Evolutionary conservation across 768 basidiomycete species (phyloP).

Genomic region (Suillus fuscotomentosus): DNA sequence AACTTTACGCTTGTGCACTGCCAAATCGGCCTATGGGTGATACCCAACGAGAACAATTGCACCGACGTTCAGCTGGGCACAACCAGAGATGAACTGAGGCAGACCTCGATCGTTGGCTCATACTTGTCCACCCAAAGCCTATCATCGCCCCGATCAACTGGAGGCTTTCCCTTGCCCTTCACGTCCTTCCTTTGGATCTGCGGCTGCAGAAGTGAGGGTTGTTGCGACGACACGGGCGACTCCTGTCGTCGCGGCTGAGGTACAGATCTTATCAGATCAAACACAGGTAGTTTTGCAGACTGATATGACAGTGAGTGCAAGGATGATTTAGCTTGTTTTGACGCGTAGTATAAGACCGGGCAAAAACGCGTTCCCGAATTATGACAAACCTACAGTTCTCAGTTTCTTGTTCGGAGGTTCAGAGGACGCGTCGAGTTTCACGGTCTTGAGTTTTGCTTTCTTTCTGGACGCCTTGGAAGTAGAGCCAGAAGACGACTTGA

Average conservation of each 20-base stretch:
- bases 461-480: not conserved
- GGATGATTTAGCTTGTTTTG: constrained; percentile 1
- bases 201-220: not conserved
- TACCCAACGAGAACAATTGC: not conserved
- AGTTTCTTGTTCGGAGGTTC: constrained; percentile 23
- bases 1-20: constrained; percentile 78
- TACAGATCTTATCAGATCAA: constrained; percentile 20
- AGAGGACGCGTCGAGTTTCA: constrained; percentile 17
- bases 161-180: constrained; percentile 26
- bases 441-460: constrained; percentile 21
- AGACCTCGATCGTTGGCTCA: constrained; percentile 57
- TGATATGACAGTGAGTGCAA: not conserved
- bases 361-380: not conserved
- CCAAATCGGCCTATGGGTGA: constrained; percentile 58
- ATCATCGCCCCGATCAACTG: constrained; percentile 28
- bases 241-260: constrained; percentile 8
- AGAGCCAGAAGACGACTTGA: not conserved
- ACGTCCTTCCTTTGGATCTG: constrained; percentile 9
- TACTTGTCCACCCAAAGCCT: constrained; percentile 64
- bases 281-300: constrained; percentile 21
- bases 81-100: constrained; percentile 12
- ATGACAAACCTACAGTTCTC: constrained; percentile 9
- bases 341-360: not conserved
- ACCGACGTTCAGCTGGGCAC: not conserved
- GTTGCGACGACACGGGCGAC: not conserved